phyloP scores from a whole-genome alignment of 441 rosid genomes.

The Sinapis alba region DNA sequence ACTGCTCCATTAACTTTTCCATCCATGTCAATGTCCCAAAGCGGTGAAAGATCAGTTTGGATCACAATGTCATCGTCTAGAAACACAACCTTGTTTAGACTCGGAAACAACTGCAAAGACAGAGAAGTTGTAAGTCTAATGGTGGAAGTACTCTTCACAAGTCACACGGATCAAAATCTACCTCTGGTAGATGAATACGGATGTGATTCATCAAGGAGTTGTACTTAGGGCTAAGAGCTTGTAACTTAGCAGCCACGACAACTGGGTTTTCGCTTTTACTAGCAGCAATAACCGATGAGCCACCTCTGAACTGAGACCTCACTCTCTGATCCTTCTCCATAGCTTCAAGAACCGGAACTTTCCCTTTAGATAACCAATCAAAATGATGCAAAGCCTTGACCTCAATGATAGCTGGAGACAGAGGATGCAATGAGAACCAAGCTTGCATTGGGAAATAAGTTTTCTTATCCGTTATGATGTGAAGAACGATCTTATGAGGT shows the following conservation, averaged over 20 bases:
- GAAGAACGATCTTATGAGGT: conserved; percentile 73
- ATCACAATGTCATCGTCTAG: conserved; percentile 94
- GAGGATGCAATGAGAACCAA: conserved; percentile 91
- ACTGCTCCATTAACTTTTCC: conserved; percentile 95
- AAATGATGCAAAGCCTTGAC: conserved; percentile 97
- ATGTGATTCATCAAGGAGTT: conserved; percentile 95
- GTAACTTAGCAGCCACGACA: conserved; percentile 84
- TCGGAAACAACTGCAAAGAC: conserved; percentile 79
- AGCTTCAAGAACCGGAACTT: conserved; percentile 90
- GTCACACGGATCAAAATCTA: conserved; percentile 26
- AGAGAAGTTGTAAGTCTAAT: neutral
- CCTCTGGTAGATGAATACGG: conserved; percentile 92
- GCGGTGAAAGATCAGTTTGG: conserved; percentile 89
- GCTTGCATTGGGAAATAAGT: conserved; percentile 98
- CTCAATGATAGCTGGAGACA: conserved; percentile 80
- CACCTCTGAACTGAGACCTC: conserved; percentile 88
- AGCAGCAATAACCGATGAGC: conserved; percentile 80
- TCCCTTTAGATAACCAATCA: conserved; percentile 93
- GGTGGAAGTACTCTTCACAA: neutral
- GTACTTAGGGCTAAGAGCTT: conserved; percentile 92
- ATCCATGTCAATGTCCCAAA: conserved; percentile 90
- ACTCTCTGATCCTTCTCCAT: conserved; percentile 91
- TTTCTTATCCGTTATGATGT: conserved; percentile 89
- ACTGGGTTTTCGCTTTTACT: conserved; percentile 70
- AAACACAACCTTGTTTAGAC: conserved; percentile 84